Evolutionary conservation across 2,329 filamentous ascomycete species (phyloP).

Genomic region (Pseudocercospora cruenta): DNA sequence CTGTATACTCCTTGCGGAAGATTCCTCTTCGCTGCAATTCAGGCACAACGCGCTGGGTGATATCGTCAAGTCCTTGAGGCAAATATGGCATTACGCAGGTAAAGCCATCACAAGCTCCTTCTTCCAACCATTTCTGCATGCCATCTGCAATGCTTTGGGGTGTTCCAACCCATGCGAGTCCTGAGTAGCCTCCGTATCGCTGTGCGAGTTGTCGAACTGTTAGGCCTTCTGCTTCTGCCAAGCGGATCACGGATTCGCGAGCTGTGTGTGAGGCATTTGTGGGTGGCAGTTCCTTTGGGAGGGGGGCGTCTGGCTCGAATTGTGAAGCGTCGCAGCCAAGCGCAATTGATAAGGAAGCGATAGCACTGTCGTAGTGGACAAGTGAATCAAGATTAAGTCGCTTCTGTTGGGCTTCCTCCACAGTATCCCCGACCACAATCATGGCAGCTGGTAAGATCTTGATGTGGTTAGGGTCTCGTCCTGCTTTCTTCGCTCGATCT

Average conservation of each 20-base stretch:
- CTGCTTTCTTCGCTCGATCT: slow-evolving; percentile 24
- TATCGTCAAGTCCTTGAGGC: slow-evolving; percentile 32
- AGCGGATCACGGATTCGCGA: slow-evolving; percentile 24
- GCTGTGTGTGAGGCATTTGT: slow-evolving; percentile 32
- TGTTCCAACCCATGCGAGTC: slow-evolving; percentile 30
- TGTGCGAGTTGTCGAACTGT: slow-evolving; percentile 33
- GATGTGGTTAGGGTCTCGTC: slow-evolving; percentile 28
- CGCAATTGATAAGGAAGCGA: slow-evolving; percentile 29
- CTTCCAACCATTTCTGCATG: slow-evolving; percentile 29
- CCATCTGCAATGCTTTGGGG: slow-evolving; percentile 30
- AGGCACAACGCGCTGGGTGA: slow-evolving; percentile 29
- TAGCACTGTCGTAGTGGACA: slow-evolving; percentile 32
- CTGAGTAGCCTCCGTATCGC: slow-evolving; percentile 30
- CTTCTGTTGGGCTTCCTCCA: slow-evolving; percentile 31
- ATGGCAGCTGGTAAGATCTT: slow-evolving; percentile 34
- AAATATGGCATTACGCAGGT: slow-evolving; percentile 32
- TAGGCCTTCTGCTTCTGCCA: slow-evolving; percentile 29
- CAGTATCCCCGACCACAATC: slow-evolving; percentile 32
- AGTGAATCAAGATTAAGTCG: slow-evolving; percentile 31
- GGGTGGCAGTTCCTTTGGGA: slow-evolving; percentile 29
- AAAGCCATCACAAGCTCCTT: slow-evolving; percentile 32
- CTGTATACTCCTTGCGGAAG: slow-evolving; percentile 31
- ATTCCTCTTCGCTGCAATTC: slow-evolving; percentile 30
- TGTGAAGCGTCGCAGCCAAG: slow-evolving; percentile 31
- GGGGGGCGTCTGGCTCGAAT: slow-evolving; percentile 29